Percentiles rank a stretch among this genome's conserved stretches.
Evolutionary conservation across 371 early-diverging fungal species (phyloP).

Genomic region (Mycotypha africana): DNA sequence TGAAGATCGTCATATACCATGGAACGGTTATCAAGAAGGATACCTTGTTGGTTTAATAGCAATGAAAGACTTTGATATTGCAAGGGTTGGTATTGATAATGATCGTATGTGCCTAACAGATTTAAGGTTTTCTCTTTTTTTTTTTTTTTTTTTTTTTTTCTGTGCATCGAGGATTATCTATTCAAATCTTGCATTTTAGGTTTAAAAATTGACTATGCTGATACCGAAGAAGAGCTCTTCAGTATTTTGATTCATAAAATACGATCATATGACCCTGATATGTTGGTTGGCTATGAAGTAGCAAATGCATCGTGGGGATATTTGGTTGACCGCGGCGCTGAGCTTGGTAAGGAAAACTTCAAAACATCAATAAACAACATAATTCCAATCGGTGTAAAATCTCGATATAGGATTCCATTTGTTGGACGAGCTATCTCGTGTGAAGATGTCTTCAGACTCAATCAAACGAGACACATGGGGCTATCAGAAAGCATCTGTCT

Average conservation of each 20-base stretch:
- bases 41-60: constrained; percentile 30
- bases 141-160: too few species aligned
- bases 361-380: too few species aligned
- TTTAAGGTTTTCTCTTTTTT: too few species aligned
- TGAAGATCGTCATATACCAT: constrained; percentile 21
- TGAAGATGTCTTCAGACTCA: constrained; percentile 2
- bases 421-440: constrained; percentile 43
- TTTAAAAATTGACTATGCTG: constrained; percentile 28
- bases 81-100: constrained; percentile 30
- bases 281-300: constrained; percentile 82
- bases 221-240: constrained; percentile 52
- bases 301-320: constrained; percentile 88
- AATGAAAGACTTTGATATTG: constrained; percentile 19
- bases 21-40: constrained; percentile 44
- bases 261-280: constrained; percentile 74
- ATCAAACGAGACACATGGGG: constrained; percentile 49
- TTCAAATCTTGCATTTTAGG: neutral
- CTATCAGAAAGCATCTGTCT: constrained; percentile 53
- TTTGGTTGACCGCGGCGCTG: constrained; percentile 59
- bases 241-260: constrained; percentile 43
- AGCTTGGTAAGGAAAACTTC: constrained; percentile 20
- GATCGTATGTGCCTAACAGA: constrained; percentile 9
- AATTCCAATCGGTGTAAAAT: neutral
- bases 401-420: constrained; percentile 41
- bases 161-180: neutral